Evolutionary conservation across 345 rosid species (phyloP), one percentile per base, ranked within the genome.

Genomic region (Eutrema heterophyllum): DNA sequence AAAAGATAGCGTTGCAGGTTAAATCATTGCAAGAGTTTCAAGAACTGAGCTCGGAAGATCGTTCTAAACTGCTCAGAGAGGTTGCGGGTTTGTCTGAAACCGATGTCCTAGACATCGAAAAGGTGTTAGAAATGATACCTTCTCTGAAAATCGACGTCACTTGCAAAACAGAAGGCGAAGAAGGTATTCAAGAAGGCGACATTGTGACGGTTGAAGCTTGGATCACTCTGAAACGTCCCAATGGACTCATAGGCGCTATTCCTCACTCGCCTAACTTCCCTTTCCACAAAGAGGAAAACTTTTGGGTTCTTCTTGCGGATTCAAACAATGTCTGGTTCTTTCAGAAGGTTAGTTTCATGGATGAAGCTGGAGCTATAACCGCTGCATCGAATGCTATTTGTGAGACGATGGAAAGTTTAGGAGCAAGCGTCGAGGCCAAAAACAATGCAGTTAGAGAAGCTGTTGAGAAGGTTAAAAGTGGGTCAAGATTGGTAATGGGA

Each of bases 161-260:
- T 60, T 95, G 96, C 21, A 93, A 92, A 87, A 95, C 99, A 10
- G 97, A 86, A 72, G 99, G 98, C 24, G 98, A 95, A 83, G 97
- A 92, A 66, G 97, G 98, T 27, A 84, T 95, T 52, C 98, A 90
- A 73, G 98, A 95, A 82, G 99, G 94, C 4, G 98, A 95, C 26
- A 45, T 86, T 10, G 85, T 86, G 49, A 90, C 98, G 0, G 40
- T 90, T 65, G 89, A 95, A 71, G 91, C 97, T 70, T 92, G 98
- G 99, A 78, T 92, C 57, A 84, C 89, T 11, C 86, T 92, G 15
- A 82, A 85, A 73, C 96, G 97, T 44, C 83, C 79, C 24, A 92
- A 85, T 54, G 98, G 96, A 61, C 83, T 95, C 5, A 74, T 83
- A 0, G 84, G 91, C 21, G 94, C 92, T 40, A 86, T 95, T 27